Base-by-base conservation (phyloP, 2,329 filamentous ascomycete species). In the Cordyceps militaris region DNA sequence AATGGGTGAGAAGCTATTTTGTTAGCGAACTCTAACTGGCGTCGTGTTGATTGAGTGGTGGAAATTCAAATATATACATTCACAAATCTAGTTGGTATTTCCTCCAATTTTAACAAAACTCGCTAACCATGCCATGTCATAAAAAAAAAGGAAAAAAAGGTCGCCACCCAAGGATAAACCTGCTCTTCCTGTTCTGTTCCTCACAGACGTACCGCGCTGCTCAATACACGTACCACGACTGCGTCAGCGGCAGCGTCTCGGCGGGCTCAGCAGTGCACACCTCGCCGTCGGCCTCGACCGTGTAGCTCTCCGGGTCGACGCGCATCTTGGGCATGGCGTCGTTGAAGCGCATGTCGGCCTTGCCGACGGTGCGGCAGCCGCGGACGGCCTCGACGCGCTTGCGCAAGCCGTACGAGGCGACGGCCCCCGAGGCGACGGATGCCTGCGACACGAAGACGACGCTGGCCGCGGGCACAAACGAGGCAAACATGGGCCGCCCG, bases 341-440 rank as follows among this genome's bases (percentile, higher is more conserved):
- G 71, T 97, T 97, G 72, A 84, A 92, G 68, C 90, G 91, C 91
- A 97, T 96, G 72, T 97, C 89, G 65, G 74, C 79, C 79, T 97
- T 97, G 44, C 86, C 79, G 46, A 96, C 80, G 32, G 71, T 81
- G 59, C 92, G 79, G 71, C 91, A 96, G 58, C 82, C 82, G 68
- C 80, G 86, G 50, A 97, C 91, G 3, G 89, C 77, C 74, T 94
- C 90, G 62, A 97, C 76, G 48, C 89, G 83, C 72, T 92, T 96
- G 65, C 80, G 81, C 61, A 97, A 76, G 3, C 82, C 83, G 71
- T 97, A 97, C 3, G 76, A 76, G n/a, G 79, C 77, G 43, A 92
- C 81, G 3, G 77, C 76, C 48, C 90, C 90, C 6, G 77, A 81
- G 34, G 80, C 75, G 63, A 96, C 78, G 61, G 86, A 89, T 1